Base-by-base conservation (phyloP, 805 yeast species). In the Wickerhamomyces alni region DNA sequence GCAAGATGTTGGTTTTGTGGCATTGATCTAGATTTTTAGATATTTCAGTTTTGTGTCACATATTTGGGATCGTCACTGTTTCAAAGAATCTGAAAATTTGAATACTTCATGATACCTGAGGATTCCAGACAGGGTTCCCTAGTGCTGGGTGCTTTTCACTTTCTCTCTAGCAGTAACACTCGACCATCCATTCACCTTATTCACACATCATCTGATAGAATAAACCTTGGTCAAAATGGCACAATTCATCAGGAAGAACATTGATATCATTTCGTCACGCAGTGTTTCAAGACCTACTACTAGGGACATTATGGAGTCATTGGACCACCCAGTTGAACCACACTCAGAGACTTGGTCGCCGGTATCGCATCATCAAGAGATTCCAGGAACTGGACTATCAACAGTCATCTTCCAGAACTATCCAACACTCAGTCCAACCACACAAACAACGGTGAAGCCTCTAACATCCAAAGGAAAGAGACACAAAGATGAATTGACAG, bases 221-320 rank as follows among this genome's bases (percentile, higher is more conserved):
- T n/a, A n/a, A n/a, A n/a, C n/a, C n/a, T n/a, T n/a, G 11, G 10
- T 27, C 31, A 16, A 5, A 9, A 50, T 51, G 56, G 27, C 53
- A 2, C 53, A 51, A 37, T 50, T 50, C 36, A 42, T 51, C 15
- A 44, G 47, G 33, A 43, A 36, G 21, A 45, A 48, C 31, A 43
- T 50, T 32, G 47, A 50, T 25, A 41, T 41, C 22, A 44, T 48
- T 27, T 50, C 54, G 2, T 45, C 49, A 10, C 33, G 42, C 15
- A 42, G 42, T 19, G 9, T 37, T 7, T 30, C 40, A 19, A 33
- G 33, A 13, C 36, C 24, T 3, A 8, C 32, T 9, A 22, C 33
- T 11, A 8, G n/a, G 16, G 31, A 29, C 6, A 10, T n/a, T 10
- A 17, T 17, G n/a, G 17, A 15, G 7, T 30, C 33, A 9, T 4